Base-by-base conservation (phyloP, 768 basidiomycete genomes). In the Tulasnella sp. region DNA sequence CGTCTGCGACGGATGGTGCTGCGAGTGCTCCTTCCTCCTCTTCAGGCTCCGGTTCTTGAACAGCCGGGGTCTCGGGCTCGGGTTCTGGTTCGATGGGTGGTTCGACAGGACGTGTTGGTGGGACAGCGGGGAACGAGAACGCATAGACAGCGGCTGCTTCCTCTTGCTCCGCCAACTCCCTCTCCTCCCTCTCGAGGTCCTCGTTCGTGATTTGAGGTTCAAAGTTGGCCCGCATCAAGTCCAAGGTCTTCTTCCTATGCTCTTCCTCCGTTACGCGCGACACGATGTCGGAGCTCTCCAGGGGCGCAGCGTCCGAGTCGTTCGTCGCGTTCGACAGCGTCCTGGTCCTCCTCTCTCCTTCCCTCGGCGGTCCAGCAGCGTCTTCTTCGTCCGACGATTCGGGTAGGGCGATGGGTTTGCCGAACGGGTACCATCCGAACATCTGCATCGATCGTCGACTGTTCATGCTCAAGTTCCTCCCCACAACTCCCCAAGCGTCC, bases 401-500 rank as follows among this genome's bases (percentile, higher is more conserved):
- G 8, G 70, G 36, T 71, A 71, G 29, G 25, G 70, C 37, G 39
- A 71, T 71, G n/a, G 22, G 72, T 54, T 58, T 73, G 40, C 72
- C 72, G 31, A 73, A 73, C 11, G 72, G 72, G 37, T 73, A 54
- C 72, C 72, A 73, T 7, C 72, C 72, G 42, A 73, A 73, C 25
- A 73, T 45, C 29, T 49, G 72, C 7, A 73, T 67, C 29, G 40
- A 34, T 45, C 40, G 29, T 64, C 29, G 49, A 64, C 58, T 64
- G 54, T 34, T 37, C 37, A 19, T 14, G 14, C 6, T 34, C 34
- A 36, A 34, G 34, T 64, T 52, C 36, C 54, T 31, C n/a, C 73
- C 73, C 19, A 42, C 31, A 3, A 74, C 49, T 15, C 73, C 73
- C 73, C 54, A 74, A n/a, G 49, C 73, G 45, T 52, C 39, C 15